Conservation (phyloP, 2,329 filamentous ascomycete genomes). For the Sporothrix globosa region DNA sequence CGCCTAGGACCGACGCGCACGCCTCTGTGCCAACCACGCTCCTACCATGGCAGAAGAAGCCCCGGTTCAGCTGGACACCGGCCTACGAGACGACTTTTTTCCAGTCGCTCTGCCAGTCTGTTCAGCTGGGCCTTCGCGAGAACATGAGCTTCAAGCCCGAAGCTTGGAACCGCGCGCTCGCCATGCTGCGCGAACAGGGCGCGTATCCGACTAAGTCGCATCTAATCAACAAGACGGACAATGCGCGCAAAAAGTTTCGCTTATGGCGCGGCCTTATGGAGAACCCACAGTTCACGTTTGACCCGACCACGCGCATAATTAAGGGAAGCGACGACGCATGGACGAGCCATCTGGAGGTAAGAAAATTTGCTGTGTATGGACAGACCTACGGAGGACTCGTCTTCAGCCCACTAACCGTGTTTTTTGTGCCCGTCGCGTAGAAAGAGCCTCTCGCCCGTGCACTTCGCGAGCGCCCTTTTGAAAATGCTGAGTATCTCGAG, state of each 20-base stretch:
- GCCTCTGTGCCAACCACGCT: conserved; percentile 30
- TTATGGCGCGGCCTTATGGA: conserved; percentile 63
- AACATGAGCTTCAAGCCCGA: conserved; percentile 62
- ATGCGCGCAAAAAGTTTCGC: conserved; percentile 65
- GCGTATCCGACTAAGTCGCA: conserved; percentile 64
- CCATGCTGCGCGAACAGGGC: conserved; percentile 58
- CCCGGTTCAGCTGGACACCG: conserved; percentile 63
- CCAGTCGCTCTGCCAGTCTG: conserved; percentile 62
- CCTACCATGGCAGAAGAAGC: conserved; percentile 42
- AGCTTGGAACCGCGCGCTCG: conserved; percentile 62
- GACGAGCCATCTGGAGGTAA: conserved; percentile 60
- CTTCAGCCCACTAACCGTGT: background rate
- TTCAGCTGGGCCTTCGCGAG: conserved; percentile 56
- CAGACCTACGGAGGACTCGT: background rate
- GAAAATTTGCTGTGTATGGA: background rate
- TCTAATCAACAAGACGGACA: conserved; percentile 66
- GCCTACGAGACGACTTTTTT: conserved; percentile 65
- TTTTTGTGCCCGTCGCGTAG: conserved; percentile 42
- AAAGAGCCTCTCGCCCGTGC: conserved; percentile 62
- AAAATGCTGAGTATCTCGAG: conserved; percentile 64
- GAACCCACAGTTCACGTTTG: conserved; percentile 61
- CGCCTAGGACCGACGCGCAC: conserved; percentile 34
- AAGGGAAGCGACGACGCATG: conserved; percentile 61
- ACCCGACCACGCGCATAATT: conserved; percentile 54
- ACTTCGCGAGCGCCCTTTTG: conserved; percentile 60